Conservation (phyloP, 2,329 filamentous ascomycete genomes). For the Pyricularia grisea region DNA sequence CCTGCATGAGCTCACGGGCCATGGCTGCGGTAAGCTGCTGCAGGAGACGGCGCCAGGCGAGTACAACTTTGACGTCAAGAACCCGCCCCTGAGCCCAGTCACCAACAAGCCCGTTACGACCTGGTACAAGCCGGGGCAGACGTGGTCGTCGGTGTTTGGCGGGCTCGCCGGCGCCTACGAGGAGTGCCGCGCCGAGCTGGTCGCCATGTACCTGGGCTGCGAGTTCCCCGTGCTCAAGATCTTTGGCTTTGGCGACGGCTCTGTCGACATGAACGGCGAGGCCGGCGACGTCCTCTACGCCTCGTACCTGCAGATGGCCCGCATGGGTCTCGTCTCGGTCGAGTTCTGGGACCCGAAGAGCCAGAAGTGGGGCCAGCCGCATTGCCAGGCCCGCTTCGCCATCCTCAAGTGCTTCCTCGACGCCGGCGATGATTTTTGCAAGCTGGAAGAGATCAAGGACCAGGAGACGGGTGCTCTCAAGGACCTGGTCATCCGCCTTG, state of each 20-base stretch:
- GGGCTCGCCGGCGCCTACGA: slow-evolving; percentile 82
- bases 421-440: slow-evolving; percentile 80
- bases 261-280: slow-evolving; percentile 58
- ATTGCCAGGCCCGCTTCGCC: slow-evolving; percentile 85
- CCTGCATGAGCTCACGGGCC: slow-evolving; percentile 77
- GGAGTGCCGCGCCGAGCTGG: slow-evolving; percentile 88
- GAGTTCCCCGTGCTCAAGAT: slow-evolving; percentile 84
- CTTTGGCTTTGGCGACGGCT: slow-evolving; percentile 82
- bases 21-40: slow-evolving; percentile 87
- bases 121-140: slow-evolving; percentile 93
- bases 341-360: slow-evolving; percentile 93
- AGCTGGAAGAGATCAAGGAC: slow-evolving; percentile 62
- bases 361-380: slow-evolving; percentile 85
- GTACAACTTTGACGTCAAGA: slow-evolving; percentile 81
- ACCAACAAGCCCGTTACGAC: slow-evolving; percentile 68
- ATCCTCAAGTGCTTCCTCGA: slow-evolving; percentile 80
- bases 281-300: slow-evolving; percentile 84
- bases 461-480: slow-evolving; percentile 46
- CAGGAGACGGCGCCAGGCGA: slow-evolving; percentile 76
- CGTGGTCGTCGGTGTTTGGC: slow-evolving; percentile 89
- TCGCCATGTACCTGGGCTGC: slow-evolving; percentile 79
- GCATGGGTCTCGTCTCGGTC: slow-evolving; percentile 77
- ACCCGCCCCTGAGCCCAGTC: slow-evolving; percentile 74
- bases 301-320: slow-evolving; percentile 87
- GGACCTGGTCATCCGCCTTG: slow-evolving; percentile 72